Percentiles rank a stretch among this genome's conserved stretches.
These are phyloP conservation scores for Stephania cephalantha DNA, from an alignment of 164 flowering plant species.

Conservation along the genomic window DNA sequence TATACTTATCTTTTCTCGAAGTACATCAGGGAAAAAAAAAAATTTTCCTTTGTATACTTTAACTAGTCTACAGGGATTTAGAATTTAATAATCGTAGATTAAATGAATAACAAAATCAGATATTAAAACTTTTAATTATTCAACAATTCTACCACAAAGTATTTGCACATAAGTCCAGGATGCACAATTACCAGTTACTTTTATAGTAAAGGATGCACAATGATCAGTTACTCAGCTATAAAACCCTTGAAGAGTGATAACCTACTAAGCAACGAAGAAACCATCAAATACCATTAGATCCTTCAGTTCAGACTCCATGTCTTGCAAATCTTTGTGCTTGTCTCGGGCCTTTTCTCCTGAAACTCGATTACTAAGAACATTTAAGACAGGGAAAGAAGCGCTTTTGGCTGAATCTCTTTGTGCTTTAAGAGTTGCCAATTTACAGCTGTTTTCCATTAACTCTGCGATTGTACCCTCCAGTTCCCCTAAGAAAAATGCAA, in stretches of 20 bases:
- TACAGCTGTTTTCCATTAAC: slow-evolving; percentile 52
- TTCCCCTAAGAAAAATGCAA: slow-evolving; percentile 49
- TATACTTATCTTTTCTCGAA: background rate
- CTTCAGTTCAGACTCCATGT: slow-evolving; percentile 64
- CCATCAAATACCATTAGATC: slow-evolving; percentile 49
- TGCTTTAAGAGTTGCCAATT: slow-evolving; percentile 56
- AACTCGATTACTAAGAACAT: slow-evolving; percentile 42
- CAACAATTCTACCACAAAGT: background rate
- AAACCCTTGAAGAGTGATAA: background rate
- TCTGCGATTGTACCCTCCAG: slow-evolving; percentile 53
- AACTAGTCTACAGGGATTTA: background rate
- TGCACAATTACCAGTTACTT: background rate
- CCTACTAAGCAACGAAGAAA: slow-evolving; percentile 7
- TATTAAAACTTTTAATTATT: background rate
- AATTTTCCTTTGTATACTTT: background rate
- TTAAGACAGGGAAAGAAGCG: slow-evolving; percentile 53
- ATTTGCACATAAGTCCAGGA: background rate
- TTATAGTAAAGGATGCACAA: background rate
- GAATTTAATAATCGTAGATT: background rate
- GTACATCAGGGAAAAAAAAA: background rate
- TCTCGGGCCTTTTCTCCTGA: slow-evolving; percentile 54
- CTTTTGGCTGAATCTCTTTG: slow-evolving; percentile 64
- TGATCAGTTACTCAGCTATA: background rate
- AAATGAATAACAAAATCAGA: background rate
- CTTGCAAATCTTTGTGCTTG: slow-evolving; percentile 66